Conservation (phyloP, 1,284 basidiomycete genomes). For the Agaricales sp. region DNA sequence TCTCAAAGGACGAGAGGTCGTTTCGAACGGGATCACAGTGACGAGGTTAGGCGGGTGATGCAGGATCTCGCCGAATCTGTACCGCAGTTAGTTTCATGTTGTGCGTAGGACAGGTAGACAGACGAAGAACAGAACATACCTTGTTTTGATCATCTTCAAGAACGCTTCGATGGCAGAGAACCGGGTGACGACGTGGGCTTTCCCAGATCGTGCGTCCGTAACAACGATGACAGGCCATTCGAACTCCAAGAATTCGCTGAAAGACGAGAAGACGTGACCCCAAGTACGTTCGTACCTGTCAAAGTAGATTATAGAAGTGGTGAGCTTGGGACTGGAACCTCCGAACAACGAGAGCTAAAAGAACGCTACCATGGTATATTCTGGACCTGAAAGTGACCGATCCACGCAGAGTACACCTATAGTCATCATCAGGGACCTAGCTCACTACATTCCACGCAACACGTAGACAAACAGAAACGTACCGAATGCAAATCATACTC, state of each 20-base stretch:
- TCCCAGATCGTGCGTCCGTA: slow-evolving; percentile 63
- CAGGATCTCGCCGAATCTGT: slow-evolving; percentile 63
- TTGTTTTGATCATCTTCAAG: slow-evolving; percentile 70
- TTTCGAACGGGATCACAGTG: slow-evolving; percentile 56
- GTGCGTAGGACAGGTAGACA: background rate
- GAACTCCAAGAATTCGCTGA: slow-evolving; percentile 75
- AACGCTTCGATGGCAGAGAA: slow-evolving; percentile 62
- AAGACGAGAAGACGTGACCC: slow-evolving; percentile 72
- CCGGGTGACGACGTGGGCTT: slow-evolving; percentile 71
- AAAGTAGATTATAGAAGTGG: slow-evolving; percentile 8
- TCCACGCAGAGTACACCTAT: slow-evolving; percentile 75
- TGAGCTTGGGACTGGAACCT: no score
- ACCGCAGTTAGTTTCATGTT: slow-evolving; percentile 5
- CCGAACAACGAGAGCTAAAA: no score
- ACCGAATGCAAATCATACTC: slow-evolving; percentile 81
- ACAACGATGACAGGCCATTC: slow-evolving; percentile 80
- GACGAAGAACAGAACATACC: slow-evolving; percentile 26
- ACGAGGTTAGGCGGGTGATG: slow-evolving; percentile 63
- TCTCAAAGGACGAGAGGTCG: slow-evolving; percentile 53
- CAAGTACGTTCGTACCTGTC: slow-evolving; percentile 72
- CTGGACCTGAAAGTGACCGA: slow-evolving; percentile 72
- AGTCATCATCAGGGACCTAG: slow-evolving; percentile 6
- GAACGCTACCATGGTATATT: slow-evolving; percentile 54
- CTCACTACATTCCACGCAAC: background rate
- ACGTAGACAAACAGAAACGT: slow-evolving; percentile 13